phyloP scores from a whole-genome alignment of 2,329 filamentous ascomycete species.

The Leptographium wingfieldii region DNA sequence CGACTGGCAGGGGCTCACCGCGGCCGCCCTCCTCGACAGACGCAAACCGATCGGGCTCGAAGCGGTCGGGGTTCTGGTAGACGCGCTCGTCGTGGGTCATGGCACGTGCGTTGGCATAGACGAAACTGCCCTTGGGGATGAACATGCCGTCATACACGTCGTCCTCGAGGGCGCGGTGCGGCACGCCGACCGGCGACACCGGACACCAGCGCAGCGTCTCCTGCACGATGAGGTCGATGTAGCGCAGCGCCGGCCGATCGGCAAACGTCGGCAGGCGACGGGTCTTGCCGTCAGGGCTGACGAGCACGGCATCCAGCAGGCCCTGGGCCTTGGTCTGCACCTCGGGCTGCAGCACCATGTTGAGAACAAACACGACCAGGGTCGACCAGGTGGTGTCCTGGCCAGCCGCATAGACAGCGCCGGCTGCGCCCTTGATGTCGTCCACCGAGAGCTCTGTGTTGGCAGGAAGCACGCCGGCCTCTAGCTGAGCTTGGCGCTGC shows the following conservation, averaged over 20 bases:
- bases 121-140: slow-evolving; percentile 19
- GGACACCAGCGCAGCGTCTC: slow-evolving; percentile 34
- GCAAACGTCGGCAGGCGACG: slow-evolving; percentile 24
- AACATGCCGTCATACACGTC: slow-evolving; percentile 23
- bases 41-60: slow-evolving; percentile 28
- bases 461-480: slow-evolving; percentile 12
- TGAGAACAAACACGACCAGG: slow-evolving; percentile 30
- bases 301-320: slow-evolving; percentile 29
- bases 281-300: slow-evolving; percentile 12
- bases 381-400: slow-evolving; percentile 30
- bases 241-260: slow-evolving; percentile 26
- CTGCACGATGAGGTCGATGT: slow-evolving; percentile 28
- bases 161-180: slow-evolving; percentile 28
- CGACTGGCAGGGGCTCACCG: slow-evolving; percentile 23
- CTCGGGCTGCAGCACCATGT: slow-evolving; percentile 30
- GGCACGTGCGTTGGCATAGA: slow-evolving; percentile 31
- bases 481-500: slow-evolving; percentile 8
- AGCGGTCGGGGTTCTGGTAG: slow-evolving; percentile 25
- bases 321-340: slow-evolving; percentile 28
- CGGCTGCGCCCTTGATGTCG: slow-evolving; percentile 21
- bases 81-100: slow-evolving; percentile 30
- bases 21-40: slow-evolving; percentile 25
- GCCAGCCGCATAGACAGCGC: slow-evolving; percentile 25
- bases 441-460: slow-evolving; percentile 17
- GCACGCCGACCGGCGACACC: slow-evolving; percentile 21